These are phyloP conservation scores for Rehmannia glutinosa DNA, from an alignment of 257 asterid species.

Conservation along the genomic window DNA sequence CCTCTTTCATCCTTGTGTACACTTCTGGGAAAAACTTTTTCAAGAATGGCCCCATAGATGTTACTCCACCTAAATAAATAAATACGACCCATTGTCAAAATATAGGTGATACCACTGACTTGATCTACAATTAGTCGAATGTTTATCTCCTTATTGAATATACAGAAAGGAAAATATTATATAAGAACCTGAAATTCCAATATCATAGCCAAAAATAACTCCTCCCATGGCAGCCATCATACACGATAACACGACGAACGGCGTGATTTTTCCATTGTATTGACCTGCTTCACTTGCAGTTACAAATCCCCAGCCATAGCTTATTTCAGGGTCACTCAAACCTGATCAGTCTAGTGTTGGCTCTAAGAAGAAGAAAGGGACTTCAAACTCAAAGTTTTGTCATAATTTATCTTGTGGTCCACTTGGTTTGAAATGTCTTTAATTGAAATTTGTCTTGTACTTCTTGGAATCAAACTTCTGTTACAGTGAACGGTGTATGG, in stretches of 20 bases:
- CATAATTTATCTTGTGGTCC: constrained; percentile 16
- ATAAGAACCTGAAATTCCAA: constrained; percentile 73
- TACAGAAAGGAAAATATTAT: not conserved
- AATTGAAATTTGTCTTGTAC: too few species aligned
- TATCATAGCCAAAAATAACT: constrained; percentile 77
- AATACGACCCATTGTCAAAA: not conserved
- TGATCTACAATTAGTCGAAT: not conserved
- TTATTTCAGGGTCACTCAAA: too few species aligned
- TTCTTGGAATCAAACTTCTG: constrained; percentile 4
- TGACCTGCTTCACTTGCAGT: constrained; percentile 23
- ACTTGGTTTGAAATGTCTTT: not conserved
- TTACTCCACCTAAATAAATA: constrained; percentile 38
- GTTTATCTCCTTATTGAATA: not conserved
- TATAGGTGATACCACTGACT: not conserved
- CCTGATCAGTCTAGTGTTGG: too few species aligned
- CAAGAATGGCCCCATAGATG: constrained; percentile 43
- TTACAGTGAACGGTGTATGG: too few species aligned
- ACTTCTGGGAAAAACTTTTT: constrained; percentile 43
- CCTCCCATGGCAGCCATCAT: constrained; percentile 86
- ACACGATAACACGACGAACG: constrained; percentile 58
- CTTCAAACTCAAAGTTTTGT: not conserved
- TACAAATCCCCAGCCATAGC: constrained; percentile 50
- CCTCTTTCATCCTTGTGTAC: constrained; percentile 26
- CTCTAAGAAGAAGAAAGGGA: not conserved
- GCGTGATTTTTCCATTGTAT: constrained; percentile 61